phyloP scores from a whole-genome alignment of 352 stramenopile species.

The Pythium aristosporum region DNA sequence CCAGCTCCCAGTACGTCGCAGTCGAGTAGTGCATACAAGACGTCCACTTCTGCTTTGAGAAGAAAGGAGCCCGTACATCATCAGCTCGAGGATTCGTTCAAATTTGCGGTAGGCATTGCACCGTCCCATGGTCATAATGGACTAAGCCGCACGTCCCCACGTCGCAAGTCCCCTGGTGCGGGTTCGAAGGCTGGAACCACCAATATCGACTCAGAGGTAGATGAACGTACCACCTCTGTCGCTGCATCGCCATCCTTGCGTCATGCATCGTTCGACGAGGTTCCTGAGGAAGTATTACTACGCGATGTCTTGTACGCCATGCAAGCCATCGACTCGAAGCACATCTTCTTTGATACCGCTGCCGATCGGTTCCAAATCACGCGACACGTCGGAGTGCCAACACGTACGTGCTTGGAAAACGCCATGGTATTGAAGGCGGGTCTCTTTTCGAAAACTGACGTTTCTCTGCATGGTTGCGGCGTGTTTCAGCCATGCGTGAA shows the following conservation, averaged over 20 bases:
- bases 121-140: conserved; percentile 19
- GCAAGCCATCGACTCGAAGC: conserved; percentile 92
- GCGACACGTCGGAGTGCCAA: conserved; percentile 66
- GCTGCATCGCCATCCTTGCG: conserved; percentile 9
- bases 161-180: conserved; percentile 20
- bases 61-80: conserved; percentile 41
- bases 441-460: background rate
- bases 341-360: conserved; percentile 81
- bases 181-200: conserved; percentile 25
- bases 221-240: background rate
- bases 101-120: conserved; percentile 67
- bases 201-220: conserved; percentile 22
- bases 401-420: conserved; percentile 44
- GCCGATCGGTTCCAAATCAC: conserved; percentile 83
- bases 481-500: conserved; percentile 66
- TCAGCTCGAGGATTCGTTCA: conserved; percentile 79
- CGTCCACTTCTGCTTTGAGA: conserved; percentile 6
- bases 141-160: conserved; percentile 15
- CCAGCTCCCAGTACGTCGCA: background rate
- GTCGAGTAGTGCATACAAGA: background rate
- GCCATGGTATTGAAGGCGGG: background rate
- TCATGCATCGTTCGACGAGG: conserved; percentile 50
- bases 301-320: conserved; percentile 91
- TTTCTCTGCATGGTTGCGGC: background rate
- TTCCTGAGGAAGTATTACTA: conserved; percentile 88